Evolutionary conservation across 805 yeast genomes (phyloP).

Genomic region (Wickerhamiella hasegawae): DNA sequence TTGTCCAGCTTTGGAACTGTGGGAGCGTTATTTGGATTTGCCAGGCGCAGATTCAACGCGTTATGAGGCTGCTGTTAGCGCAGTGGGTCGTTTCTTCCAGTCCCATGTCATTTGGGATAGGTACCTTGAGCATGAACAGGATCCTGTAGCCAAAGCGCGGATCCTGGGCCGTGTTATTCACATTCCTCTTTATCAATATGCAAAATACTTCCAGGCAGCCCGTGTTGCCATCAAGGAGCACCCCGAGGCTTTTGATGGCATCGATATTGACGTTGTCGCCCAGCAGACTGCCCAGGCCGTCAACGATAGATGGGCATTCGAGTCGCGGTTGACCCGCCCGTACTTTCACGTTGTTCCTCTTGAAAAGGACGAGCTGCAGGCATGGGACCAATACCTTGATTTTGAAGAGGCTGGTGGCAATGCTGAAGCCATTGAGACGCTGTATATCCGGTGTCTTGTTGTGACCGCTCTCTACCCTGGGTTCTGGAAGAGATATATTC

Average conservation of each 20-base stretch:
- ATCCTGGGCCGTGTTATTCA: constrained; percentile 22
- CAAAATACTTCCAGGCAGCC: constrained; percentile 45
- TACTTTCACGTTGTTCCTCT: constrained; percentile 40
- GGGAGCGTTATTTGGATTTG: constrained; percentile 20
- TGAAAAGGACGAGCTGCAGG: constrained; percentile 27
- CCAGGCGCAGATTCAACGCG: constrained; percentile 18
- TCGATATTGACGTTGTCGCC: constrained; percentile 21
- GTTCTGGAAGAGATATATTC: constrained; percentile 56
- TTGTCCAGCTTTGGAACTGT: constrained; percentile 23
- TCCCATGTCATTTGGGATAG: constrained; percentile 76
- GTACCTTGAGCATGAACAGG: constrained; percentile 38
- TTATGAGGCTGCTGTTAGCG: constrained; percentile 32
- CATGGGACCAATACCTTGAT: constrained; percentile 53
- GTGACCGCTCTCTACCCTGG: constrained; percentile 38
- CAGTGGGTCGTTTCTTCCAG: constrained; percentile 55
- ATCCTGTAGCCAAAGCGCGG: constrained; percentile 23
- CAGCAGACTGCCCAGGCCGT: constrained; percentile 35
- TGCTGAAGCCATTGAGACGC: constrained; percentile 22
- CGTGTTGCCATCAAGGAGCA: constrained; percentile 1
- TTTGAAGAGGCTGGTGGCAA: constrained; percentile 29
- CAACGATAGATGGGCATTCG: constrained; percentile 57
- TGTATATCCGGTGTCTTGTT: constrained; percentile 55
- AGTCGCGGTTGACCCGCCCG: constrained; percentile 42
- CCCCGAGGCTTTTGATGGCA: constrained; percentile 2
- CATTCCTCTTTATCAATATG: constrained; percentile 76